A percentile compares a stretch with the other conserved stretches of the same genome.
These are phyloP conservation scores for Trichosporon coremiiforme DNA, from an alignment of 1,284 basidiomycete genomes.

Conservation along the genomic window DNA sequence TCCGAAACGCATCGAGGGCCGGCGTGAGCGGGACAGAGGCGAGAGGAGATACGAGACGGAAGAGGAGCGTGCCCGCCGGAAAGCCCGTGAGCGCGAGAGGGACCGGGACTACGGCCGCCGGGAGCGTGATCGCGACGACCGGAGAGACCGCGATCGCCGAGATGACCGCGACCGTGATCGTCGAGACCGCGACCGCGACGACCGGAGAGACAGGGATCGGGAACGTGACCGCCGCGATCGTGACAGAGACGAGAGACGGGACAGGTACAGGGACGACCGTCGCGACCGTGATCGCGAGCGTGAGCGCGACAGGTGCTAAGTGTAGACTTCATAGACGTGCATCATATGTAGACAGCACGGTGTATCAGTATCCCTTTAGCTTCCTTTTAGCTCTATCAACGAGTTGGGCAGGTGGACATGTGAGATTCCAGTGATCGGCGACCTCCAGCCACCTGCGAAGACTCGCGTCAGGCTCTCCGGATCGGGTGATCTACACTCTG, in stretches of 20 bases:
- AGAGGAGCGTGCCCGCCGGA: conserved; percentile 41
- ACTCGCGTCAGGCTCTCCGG: not conserved
- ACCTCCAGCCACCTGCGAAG: not conserved
- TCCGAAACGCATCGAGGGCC: conserved; percentile 22
- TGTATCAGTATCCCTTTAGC: not conserved
- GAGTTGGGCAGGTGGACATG: no score
- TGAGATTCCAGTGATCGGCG: not conserved
- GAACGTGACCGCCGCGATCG: conserved; percentile 5
- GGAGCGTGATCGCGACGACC: conserved; percentile 34
- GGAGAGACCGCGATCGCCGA: conserved; percentile 28
- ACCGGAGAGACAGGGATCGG: conserved; percentile 28
- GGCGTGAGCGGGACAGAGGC: conserved; percentile 29
- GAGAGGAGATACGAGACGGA: conserved; percentile 39
- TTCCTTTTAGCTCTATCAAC: no score
- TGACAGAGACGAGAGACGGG: conserved; percentile 6
- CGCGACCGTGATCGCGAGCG: conserved; percentile 1
- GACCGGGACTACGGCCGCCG: conserved; percentile 27
- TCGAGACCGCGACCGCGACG: no score
- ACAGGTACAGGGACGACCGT: not conserved
- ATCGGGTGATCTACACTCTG: not conserved
- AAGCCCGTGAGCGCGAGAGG: conserved; percentile 40
- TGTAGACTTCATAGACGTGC: not conserved
- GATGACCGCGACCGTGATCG: no score
- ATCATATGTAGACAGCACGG: not conserved
- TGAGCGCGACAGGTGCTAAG: not conserved